phyloP scores from a whole-genome alignment of 2,329 filamentous ascomycete genomes.

The Curvularia lunata region DNA sequence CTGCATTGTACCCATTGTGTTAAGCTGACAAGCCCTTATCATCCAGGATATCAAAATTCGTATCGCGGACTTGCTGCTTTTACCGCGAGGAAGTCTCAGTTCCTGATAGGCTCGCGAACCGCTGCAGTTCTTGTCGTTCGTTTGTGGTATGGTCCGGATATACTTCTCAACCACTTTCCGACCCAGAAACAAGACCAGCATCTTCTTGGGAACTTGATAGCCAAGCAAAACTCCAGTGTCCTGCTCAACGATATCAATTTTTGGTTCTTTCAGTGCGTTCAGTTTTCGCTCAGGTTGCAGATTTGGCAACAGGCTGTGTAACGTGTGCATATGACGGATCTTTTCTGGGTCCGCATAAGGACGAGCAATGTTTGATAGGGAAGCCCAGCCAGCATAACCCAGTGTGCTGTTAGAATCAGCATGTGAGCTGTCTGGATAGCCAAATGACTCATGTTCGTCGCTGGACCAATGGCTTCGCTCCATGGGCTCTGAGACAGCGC shows the following conservation, averaged over 20 bases:
- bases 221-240: constrained; percentile 9
- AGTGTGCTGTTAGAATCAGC: not conserved
- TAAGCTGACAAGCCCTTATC: constrained; percentile 25
- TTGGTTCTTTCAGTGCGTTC: constrained; percentile 13
- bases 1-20: constrained; percentile 18
- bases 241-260: constrained; percentile 26
- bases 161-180: constrained; percentile 21
- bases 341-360: constrained; percentile 26
- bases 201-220: constrained; percentile 23
- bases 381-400: not conserved
- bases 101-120: constrained; percentile 15
- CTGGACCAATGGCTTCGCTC: not conserved
- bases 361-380: not conserved
- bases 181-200: constrained; percentile 30
- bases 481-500: not conserved
- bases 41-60: constrained; percentile 34
- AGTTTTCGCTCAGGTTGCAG: constrained; percentile 23
- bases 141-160: constrained; percentile 20
- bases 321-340: constrained; percentile 27
- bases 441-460: constrained; percentile 5
- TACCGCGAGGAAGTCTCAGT: constrained; percentile 20
- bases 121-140: constrained; percentile 15
- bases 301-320: constrained; percentile 22
- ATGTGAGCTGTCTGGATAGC: not conserved
- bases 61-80: constrained; percentile 20